These are phyloP conservation scores for Stentor roeselii DNA, from an alignment of 73 alveolate species.

Conservation along the genomic window DNA sequence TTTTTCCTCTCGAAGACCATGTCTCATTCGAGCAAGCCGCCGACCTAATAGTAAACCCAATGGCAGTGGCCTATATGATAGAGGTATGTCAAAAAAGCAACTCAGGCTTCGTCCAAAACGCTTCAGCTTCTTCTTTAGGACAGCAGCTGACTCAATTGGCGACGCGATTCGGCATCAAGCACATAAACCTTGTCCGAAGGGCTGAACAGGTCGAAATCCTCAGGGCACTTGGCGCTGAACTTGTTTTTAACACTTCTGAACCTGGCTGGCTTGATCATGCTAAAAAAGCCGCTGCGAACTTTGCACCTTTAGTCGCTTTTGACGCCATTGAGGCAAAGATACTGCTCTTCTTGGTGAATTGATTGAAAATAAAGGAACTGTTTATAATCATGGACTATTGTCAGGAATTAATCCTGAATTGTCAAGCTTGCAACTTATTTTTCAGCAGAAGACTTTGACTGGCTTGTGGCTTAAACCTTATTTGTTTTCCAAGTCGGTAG, in stretches of 20 bases:
- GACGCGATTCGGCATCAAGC: constrained; percentile 24
- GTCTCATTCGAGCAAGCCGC: constrained; percentile 47
- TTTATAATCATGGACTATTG: constrained; percentile 15
- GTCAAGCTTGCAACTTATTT: neutral
- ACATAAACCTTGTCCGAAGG: constrained; percentile 47
- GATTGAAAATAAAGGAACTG: neutral
- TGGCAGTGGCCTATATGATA: constrained; percentile 38
- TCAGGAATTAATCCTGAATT: neutral
- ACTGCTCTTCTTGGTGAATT: neutral
- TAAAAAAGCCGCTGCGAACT: neutral
- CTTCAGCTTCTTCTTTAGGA: constrained; percentile 48
- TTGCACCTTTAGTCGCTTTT: neutral
- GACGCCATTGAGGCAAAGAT: constrained; percentile 28
- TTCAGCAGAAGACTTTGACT: neutral
- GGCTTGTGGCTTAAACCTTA: neutral
- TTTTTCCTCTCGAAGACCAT: constrained; percentile 19
- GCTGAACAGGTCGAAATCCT: constrained; percentile 40
- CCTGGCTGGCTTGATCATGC: constrained; percentile 14
- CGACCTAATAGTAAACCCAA: constrained; percentile 43
- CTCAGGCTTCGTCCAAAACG: constrained; percentile 38
- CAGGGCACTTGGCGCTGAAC: constrained; percentile 30
- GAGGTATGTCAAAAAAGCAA: constrained; percentile 23
- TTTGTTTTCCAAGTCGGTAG: neutral
- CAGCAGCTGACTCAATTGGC: constrained; percentile 29
- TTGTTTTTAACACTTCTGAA: neutral